Evolutionary conservation across 257 asterid genomes (phyloP).

Genomic region (Solanum bukasovii): DNA sequence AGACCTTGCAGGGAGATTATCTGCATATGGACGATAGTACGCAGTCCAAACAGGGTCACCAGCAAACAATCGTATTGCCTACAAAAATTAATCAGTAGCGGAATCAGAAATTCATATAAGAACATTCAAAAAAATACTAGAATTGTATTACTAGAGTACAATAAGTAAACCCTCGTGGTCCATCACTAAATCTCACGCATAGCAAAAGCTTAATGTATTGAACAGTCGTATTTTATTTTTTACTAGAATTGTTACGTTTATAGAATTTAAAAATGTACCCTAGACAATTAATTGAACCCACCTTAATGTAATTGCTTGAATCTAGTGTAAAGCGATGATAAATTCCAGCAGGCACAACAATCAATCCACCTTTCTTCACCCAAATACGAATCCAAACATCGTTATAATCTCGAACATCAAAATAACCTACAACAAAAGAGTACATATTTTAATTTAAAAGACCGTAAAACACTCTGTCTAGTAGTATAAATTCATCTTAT

Average conservation of each 20-base stretch:
- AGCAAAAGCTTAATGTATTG: no score
- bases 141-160: not conserved
- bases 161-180: not conserved
- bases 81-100: not conserved
- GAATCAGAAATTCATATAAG: not conserved
- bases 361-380: conserved; percentile 86
- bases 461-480: rapidly evolving
- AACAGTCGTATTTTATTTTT: no score
- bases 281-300: not conserved
- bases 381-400: conserved; percentile 82
- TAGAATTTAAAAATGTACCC: no score
- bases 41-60: conserved; percentile 95
- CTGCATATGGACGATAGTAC: conserved; percentile 62
- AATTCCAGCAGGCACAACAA: conserved; percentile 86
- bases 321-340: conserved; percentile 88
- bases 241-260: no score
- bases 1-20: conserved; percentile 77
- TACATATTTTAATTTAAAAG: no score
- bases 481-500: no score
- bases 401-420: conserved; percentile 62
- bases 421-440: conserved; percentile 48
- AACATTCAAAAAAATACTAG: rapidly evolving
- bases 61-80: conserved; percentile 81
- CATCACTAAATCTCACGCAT: not conserved
- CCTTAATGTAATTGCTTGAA: conserved; percentile 67